A percentile compares a stretch with the other conserved stretches of the same genome.
phyloP scores from a whole-genome alignment of 352 stramenopile genomes.

The Phytophthora uliginosa region DNA sequence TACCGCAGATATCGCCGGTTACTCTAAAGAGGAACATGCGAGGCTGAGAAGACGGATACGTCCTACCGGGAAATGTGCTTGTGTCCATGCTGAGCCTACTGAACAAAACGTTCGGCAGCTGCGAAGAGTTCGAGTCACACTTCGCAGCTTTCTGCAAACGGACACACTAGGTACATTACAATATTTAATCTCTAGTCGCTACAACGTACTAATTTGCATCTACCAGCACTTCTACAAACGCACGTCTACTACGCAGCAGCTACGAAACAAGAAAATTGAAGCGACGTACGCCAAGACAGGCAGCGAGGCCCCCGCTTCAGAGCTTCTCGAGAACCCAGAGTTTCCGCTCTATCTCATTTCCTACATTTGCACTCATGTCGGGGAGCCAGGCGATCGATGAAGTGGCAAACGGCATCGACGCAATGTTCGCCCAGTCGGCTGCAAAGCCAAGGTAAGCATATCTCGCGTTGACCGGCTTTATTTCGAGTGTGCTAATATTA shows the following conservation, averaged over 20 bases:
- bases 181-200: background rate
- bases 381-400: background rate
- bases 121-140: background rate
- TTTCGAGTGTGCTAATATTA: background rate
- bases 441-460: background rate
- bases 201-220: background rate
- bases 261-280: background rate
- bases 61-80: background rate
- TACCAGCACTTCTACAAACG: background rate
- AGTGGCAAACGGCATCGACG: background rate
- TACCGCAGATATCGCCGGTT: background rate
- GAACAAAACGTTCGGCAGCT: background rate
- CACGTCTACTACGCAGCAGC: background rate
- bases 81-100: background rate
- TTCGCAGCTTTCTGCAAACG: background rate
- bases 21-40: background rate
- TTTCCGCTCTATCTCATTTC: background rate
- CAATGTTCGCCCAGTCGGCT: background rate
- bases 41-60: background rate
- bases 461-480: background rate
- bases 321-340: background rate
- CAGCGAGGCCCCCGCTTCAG: background rate
- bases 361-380: background rate
- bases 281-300: background rate
- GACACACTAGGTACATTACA: background rate